These are phyloP conservation scores for Russula ochroleuca DNA, from an alignment of 768 basidiomycete genomes.

Conservation along the genomic window DNA sequence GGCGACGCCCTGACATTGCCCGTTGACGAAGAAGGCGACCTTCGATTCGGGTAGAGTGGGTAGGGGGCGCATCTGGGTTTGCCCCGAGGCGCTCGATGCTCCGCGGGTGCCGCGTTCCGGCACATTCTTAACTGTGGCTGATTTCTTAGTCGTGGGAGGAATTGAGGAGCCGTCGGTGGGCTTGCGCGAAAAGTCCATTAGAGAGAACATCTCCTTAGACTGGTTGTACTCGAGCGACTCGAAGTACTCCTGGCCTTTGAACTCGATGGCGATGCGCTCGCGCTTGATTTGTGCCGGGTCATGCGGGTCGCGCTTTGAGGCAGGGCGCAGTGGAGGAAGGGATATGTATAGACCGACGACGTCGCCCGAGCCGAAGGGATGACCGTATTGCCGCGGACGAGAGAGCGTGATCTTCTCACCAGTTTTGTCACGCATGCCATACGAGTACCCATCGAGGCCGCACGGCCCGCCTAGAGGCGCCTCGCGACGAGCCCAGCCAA, in stretches of 20 bases:
- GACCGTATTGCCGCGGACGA: constrained; percentile 73
- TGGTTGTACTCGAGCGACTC: constrained; percentile 87
- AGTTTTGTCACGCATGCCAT: constrained; percentile 85
- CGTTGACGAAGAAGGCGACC: constrained; percentile 91
- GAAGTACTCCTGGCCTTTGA: constrained; percentile 96
- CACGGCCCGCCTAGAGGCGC: constrained; percentile 90
- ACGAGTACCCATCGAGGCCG: constrained; percentile 91
- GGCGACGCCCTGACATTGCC: constrained; percentile 75
- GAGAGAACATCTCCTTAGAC: constrained; percentile 86
- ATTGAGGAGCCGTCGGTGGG: constrained; percentile 42
- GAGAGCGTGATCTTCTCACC: constrained; percentile 90
- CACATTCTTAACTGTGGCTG: constrained; percentile 60
- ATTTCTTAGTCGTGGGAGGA: constrained; percentile 56
- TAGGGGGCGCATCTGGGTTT: constrained; percentile 49
- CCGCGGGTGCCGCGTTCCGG: constrained; percentile 49
- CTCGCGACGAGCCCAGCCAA: constrained; percentile 92
- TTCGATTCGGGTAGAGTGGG: constrained; percentile 66
- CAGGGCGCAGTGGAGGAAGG: constrained; percentile 66
- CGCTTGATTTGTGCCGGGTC: constrained; percentile 83
- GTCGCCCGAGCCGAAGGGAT: constrained; percentile 72
- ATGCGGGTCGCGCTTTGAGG: constrained; percentile 53
- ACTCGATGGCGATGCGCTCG: constrained; percentile 89
- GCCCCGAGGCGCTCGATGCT: constrained; percentile 36
- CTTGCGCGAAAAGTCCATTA: constrained; percentile 62
- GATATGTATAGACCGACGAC: constrained; percentile 92